phyloP scores from a whole-genome alignment of 2,329 filamentous ascomycete species.

The Fusarium stilboides region DNA sequence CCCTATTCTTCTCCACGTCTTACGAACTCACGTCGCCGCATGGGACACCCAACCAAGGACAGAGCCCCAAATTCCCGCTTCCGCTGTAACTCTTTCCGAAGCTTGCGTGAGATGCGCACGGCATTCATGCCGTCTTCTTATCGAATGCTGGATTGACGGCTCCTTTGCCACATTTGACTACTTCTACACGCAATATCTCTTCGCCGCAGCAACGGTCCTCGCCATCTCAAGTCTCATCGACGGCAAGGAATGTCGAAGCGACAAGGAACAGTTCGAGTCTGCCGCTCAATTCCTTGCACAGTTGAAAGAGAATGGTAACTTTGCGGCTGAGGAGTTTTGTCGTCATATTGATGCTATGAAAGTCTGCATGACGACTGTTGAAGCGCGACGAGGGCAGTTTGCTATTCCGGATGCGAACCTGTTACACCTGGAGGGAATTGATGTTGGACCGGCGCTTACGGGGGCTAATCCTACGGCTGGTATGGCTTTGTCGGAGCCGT shows the following conservation, averaged over 20 bases:
- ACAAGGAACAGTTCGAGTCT: slow-evolving; percentile 59
- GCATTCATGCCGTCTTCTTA: slow-evolving; percentile 60
- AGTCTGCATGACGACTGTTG: slow-evolving; percentile 44
- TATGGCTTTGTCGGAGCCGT: slow-evolving; percentile 56
- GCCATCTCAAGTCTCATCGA: slow-evolving; percentile 60
- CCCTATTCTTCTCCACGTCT: slow-evolving; percentile 55
- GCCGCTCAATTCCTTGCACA: slow-evolving; percentile 57
- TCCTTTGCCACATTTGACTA: slow-evolving; percentile 64
- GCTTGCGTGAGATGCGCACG: slow-evolving; percentile 63
- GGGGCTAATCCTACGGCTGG: slow-evolving; percentile 49
- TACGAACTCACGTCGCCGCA: slow-evolving; percentile 50
- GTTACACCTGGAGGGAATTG: slow-evolving; percentile 33
- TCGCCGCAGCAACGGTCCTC: slow-evolving; percentile 61
- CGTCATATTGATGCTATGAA: slow-evolving; percentile 58
- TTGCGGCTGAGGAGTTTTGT: slow-evolving; percentile 59
- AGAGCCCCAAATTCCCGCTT: slow-evolving; percentile 49
- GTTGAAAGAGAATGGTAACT: slow-evolving; percentile 58
- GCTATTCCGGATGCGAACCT: slow-evolving; percentile 14
- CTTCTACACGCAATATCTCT: slow-evolving; percentile 63
- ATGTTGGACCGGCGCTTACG: slow-evolving; percentile 33
- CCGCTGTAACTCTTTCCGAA: slow-evolving; percentile 58
- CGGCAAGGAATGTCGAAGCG: slow-evolving; percentile 51
- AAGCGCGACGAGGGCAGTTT: slow-evolving; percentile 39
- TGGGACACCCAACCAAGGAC: slow-evolving; percentile 43
- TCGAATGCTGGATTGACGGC: slow-evolving; percentile 63